phyloP scores from a whole-genome alignment of 2,329 filamentous ascomycete species.

The Graphiopsis chlorocephala region DNA sequence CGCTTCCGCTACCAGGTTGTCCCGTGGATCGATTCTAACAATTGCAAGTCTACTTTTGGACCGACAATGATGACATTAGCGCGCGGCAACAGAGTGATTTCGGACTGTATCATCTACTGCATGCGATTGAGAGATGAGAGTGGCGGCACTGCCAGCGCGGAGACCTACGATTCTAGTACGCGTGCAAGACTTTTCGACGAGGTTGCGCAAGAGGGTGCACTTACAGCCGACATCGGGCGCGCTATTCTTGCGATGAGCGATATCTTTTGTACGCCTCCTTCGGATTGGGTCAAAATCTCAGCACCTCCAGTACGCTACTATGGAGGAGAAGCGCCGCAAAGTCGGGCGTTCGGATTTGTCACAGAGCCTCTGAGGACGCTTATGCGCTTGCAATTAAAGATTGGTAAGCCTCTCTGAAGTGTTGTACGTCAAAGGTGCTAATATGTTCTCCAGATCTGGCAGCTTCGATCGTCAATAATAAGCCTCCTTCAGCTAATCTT shows the following conservation, averaged over 20 bases:
- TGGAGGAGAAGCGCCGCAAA: neutral
- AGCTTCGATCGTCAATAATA: neutral
- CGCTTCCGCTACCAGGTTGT: conserved; percentile 2
- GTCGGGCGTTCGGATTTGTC: neutral
- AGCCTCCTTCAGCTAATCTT: neutral
- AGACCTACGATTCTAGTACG: neutral
- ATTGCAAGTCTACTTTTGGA: neutral
- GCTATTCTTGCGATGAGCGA: neutral
- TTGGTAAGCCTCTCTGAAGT: neutral
- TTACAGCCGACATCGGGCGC: neutral
- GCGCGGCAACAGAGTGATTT: neutral
- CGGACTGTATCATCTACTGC: neutral
- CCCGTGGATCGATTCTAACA: neutral
- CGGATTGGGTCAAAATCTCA: neutral
- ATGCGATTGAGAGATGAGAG: neutral
- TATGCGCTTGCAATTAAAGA: neutral
- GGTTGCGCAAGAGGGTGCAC: neutral
- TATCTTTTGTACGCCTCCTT: neutral
- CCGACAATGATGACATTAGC: conserved; percentile 1
- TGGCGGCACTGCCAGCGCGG: neutral
- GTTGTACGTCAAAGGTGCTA: neutral
- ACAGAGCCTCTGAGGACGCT: conserved; percentile 1
- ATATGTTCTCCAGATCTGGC: neutral
- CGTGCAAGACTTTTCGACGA: neutral
- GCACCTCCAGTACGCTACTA: neutral